Conservation (phyloP, 768 basidiomycete genomes). For the Mycena indigotica region DNA sequence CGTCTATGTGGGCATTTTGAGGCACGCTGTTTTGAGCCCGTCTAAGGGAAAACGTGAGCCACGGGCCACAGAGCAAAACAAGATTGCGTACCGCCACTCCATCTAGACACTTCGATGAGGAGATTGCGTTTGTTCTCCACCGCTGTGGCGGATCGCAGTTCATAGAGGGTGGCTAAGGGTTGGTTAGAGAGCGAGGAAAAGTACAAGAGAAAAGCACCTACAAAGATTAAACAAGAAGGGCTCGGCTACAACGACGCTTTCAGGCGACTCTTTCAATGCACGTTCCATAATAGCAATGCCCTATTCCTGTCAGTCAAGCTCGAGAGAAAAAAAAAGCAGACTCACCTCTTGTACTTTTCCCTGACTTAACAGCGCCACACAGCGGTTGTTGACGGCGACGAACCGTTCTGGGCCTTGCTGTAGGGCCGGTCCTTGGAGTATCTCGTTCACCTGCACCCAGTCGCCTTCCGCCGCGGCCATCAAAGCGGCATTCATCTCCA, state of each 20-base stretch:
- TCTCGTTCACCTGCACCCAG: slow-evolving; percentile 56
- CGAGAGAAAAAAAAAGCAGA: background rate
- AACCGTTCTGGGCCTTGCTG: slow-evolving; percentile 62
- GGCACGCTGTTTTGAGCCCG: slow-evolving; percentile 71
- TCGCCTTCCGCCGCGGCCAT: slow-evolving; percentile 70
- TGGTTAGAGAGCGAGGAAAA: background rate
- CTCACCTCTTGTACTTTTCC: slow-evolving; percentile 73
- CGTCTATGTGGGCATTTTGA: slow-evolving; percentile 67
- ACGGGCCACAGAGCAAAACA: slow-evolving; percentile 12
- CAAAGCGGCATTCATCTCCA: slow-evolving; percentile 67
- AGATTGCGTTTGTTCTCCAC: slow-evolving; percentile 77
- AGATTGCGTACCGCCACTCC: slow-evolving; percentile 57
- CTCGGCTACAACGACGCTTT: slow-evolving; percentile 73
- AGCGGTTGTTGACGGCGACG: slow-evolving; percentile 74
- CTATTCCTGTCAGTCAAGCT: slow-evolving; percentile 42
- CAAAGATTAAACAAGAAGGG: slow-evolving; percentile 86
- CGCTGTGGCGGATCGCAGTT: slow-evolving; percentile 72
- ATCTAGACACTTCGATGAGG: slow-evolving; percentile 75
- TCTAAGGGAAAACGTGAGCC: slow-evolving; percentile 57
- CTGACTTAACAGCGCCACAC: slow-evolving; percentile 69
- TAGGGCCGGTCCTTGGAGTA: slow-evolving; percentile 39
- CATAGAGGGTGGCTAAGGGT: slow-evolving; percentile 73
- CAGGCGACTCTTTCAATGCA: slow-evolving; percentile 64
- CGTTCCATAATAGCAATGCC: slow-evolving; percentile 70
- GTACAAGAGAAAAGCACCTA: slow-evolving; percentile 35